Evolutionary conservation across 2,329 filamentous ascomycete species (phyloP), one percentile per base, ranked within the genome.

Genomic region (Acephala macrosclerotiorum): DNA sequence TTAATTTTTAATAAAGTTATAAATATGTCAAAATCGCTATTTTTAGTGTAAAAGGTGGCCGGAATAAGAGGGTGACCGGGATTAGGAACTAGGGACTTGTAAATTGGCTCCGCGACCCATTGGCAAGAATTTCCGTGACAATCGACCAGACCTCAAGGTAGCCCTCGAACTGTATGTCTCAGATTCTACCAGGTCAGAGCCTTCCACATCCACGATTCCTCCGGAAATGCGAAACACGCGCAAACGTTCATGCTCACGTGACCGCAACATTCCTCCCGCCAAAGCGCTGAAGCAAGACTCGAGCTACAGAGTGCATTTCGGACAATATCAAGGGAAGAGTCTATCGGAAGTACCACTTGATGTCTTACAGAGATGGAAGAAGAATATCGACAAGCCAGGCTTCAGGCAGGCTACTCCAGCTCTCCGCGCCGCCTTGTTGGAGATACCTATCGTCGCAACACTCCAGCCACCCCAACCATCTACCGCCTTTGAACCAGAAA

Each of bases 221-320:
- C 25, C 45, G 16, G 9, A 3, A 18, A 18, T 11, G 3, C 11
- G 12, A 1, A 26, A 18, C 22, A 53, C 6, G n/a, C 22, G 49
- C 12, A 7, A 3, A 29, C 49, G 49, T 2, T 16, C 49, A 29
- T 11, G 1, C 18, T 29, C 49, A 53, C 49, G 25, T 53, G 49
- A 53, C 12, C 6, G 16, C 14, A n/a, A 16, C 25, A 33, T 26
- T 18, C 49, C 49, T 53, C 25, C 49, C 8, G n/a, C 45, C 45
- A 49, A 49, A 25, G 14, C 18, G 25, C 49, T 33, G 49, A 53
- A 49, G 20, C 18, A 22, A 49, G 18, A 12, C 20, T 25, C 18
- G 45, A 42, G 11, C 18, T 49, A 49, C 45, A 53, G 26, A 53
- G 12, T 33, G 12, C 49, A 53, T 33, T 53, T 53, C 18, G 49